Evolutionary conservation across 768 basidiomycete species (phyloP), one percentile per base, ranked within the genome.

Genomic region (Lactarius trivialis): DNA sequence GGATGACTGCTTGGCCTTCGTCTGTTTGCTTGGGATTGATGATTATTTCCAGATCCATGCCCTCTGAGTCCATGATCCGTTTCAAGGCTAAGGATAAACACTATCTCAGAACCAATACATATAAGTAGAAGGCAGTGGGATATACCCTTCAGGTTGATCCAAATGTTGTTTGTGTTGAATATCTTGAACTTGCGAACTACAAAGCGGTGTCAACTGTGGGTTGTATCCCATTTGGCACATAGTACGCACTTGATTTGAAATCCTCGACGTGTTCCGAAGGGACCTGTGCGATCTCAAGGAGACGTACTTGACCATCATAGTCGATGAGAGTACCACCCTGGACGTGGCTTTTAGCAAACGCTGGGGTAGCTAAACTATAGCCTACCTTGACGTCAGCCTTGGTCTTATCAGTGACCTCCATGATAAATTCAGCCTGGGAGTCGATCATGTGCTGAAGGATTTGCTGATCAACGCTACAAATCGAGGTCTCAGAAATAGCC

Each of bases 371-470:
- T n/a, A 21, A 32, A 50, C 9, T 4, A 56, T 3, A 54, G 14
- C 37, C 62, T 66, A 77, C 78, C 73, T 82, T 81, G 67, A 81
- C 75, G 70, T 88, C 93, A 55, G 89, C 92, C 82, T 96, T 94
- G 70, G 93, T 95, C 83, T 95, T 96, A 79, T 95, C 91, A 12
- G 94, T 97, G 65, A 96, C 89, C 75, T 96, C 91, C 91, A 93
- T 93, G 73, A 93, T 74, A 77, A 93, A 94, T 74, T 96, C 93
- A 32, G 89, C 83, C 65, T 85, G 76, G 12, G 82, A 81, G 70
- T 90, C 83, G 67, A 90, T 82, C 89, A 96, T 93, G 73, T 93
- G 86, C 71, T 88, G 84, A 60, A 92, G 77, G 71, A 96, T 95
- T 67, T 80, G 83, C 72, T 70, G 60, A 62, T 72, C 64, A 64